Percentiles rank a stretch among this genome's conserved stretches.
These are phyloP conservation scores for Excoecaria agallocha DNA, from an alignment of 345 rosid genomes.

Conservation along the genomic window DNA sequence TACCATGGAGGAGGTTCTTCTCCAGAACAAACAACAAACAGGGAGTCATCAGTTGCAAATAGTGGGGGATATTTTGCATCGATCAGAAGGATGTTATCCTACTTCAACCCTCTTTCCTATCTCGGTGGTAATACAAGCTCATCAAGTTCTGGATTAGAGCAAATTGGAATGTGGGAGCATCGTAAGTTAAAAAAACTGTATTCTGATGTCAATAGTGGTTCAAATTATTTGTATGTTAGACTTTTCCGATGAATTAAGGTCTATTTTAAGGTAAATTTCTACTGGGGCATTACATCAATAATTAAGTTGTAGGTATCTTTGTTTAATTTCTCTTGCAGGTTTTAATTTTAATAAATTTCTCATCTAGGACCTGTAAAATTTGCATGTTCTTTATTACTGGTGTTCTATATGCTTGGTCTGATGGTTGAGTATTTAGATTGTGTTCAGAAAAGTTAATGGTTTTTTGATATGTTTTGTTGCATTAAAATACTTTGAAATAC, in stretches of 20 bases:
- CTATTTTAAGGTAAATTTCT: not conserved
- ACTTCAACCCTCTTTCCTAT: slow-evolving; percentile 75
- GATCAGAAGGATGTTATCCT: slow-evolving; percentile 55
- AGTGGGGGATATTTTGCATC: slow-evolving; percentile 65
- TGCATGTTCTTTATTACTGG: not conserved
- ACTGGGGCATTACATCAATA: not conserved
- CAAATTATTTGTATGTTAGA: not conserved
- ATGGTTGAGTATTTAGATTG: not conserved
- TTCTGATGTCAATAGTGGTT: not conserved
- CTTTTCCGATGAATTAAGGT: not conserved
- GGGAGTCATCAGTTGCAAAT: slow-evolving; percentile 34
- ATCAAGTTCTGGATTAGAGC: slow-evolving; percentile 47
- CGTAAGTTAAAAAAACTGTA: slow-evolving; percentile 31
- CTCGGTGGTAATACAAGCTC: slow-evolving; percentile 45
- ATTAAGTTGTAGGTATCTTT: not conserved
- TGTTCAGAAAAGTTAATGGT: not conserved
- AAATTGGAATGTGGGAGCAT: slow-evolving; percentile 42
- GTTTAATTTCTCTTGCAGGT: no score
- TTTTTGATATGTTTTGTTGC: not conserved
- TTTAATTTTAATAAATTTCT: no score
- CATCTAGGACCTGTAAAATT: not conserved
- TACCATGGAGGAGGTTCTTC: slow-evolving; percentile 37
- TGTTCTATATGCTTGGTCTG: not conserved
- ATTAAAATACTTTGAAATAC: not conserved
- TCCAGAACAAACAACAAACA: slow-evolving; percentile 22